These are phyloP conservation scores for Ustilago vetiveriae DNA, from an alignment of 1,284 basidiomycete species.

Conservation along the genomic window DNA sequence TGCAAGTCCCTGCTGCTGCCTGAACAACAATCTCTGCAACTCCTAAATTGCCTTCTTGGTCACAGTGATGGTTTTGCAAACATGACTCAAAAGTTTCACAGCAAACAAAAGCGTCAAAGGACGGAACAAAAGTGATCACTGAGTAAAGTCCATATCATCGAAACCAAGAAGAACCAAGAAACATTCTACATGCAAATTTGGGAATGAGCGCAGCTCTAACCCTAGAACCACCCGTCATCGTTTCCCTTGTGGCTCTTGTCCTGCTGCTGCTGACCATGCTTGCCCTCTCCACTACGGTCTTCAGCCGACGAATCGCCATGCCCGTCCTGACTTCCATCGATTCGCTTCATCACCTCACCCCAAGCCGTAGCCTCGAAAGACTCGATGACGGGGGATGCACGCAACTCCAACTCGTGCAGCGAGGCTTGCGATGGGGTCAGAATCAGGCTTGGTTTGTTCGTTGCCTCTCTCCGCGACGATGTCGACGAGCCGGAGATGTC, in stretches of 20 bases:
- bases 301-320: background rate
- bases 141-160: no score
- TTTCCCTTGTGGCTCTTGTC: background rate
- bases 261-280: background rate
- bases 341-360: slow-evolving; percentile 52
- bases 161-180: no score
- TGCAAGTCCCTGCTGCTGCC: no score
- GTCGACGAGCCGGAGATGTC: slow-evolving; percentile 15
- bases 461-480: background rate
- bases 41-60: no score
- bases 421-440: slow-evolving; percentile 23
- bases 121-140: no score
- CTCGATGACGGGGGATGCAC: slow-evolving; percentile 45
- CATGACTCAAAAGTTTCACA: no score
- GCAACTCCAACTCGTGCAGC: slow-evolving; percentile 34
- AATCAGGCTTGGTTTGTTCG: slow-evolving; percentile 5
- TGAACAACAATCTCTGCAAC: no score
- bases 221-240: no score
- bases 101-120: no score
- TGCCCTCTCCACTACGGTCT: slow-evolving; percentile 1
- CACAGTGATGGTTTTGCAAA: no score
- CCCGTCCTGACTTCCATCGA: slow-evolving; percentile 12
- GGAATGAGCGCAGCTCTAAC: no score
- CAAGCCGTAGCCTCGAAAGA: slow-evolving; percentile 49
- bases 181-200: no score